These are phyloP conservation scores for Aristolochia contorta DNA, from an alignment of 164 flowering plant species.

Conservation along the genomic window DNA sequence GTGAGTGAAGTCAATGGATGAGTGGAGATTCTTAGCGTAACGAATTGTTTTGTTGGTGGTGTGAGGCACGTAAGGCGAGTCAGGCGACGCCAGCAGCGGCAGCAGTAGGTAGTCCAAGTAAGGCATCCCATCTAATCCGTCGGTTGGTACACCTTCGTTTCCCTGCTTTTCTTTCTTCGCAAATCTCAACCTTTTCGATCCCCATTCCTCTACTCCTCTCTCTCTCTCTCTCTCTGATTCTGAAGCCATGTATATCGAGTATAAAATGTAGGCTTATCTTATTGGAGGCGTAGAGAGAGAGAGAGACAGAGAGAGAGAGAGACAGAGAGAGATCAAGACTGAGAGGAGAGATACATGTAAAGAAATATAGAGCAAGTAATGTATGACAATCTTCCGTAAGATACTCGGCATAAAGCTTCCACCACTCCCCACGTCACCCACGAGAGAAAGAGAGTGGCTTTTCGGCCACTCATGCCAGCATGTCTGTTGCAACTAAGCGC, in stretches of 20 bases:
- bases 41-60: slow-evolving; percentile 27
- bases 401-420: slow-evolving; percentile 1
- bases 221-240: slow-evolving; percentile 1
- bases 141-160: not conserved
- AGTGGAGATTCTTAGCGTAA: slow-evolving; percentile 18
- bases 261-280: too few species aligned
- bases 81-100: slow-evolving; percentile 18
- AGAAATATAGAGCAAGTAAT: not conserved
- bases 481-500: slow-evolving; percentile 1
- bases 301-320: too few species aligned
- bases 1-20: slow-evolving; percentile 9
- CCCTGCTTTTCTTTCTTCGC: not conserved
- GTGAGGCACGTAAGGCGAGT: slow-evolving; percentile 42
- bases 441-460: not conserved
- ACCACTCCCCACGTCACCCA: slow-evolving; percentile 6
- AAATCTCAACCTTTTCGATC: not conserved
- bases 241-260: not conserved
- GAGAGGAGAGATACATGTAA: too few species aligned
- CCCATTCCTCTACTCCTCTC: not conserved
- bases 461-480: slow-evolving; percentile 5
- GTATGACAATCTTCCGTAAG: not conserved
- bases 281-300: too few species aligned
- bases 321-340: too few species aligned
- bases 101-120: slow-evolving; percentile 7
- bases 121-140: not conserved